These are phyloP conservation scores for Herpetomonas samuelpessoai DNA, from an alignment of 208 protist species.

Conservation along the genomic window DNA sequence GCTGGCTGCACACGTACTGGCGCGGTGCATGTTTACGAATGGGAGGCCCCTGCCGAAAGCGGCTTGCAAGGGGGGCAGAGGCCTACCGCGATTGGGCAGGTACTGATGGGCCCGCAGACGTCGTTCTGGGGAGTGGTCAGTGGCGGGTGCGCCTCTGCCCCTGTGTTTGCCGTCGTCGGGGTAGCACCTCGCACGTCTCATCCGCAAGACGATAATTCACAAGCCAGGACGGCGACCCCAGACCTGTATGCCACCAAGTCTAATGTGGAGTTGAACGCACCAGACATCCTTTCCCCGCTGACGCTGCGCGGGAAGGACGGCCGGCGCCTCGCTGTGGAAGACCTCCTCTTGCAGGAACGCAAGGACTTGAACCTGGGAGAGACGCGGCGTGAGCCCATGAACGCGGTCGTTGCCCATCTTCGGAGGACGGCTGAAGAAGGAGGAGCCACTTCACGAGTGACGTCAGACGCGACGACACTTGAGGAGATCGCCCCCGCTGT, in stretches of 20 bases:
- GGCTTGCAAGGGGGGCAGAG: background rate
- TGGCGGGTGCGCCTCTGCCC: background rate
- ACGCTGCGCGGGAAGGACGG: conserved; percentile 12
- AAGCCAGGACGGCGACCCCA: too few species aligned
- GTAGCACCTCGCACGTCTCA: too few species aligned
- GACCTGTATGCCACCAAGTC: too few species aligned
- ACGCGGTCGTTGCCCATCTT: conserved; percentile 7
- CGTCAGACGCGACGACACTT: background rate
- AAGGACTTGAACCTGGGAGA: background rate
- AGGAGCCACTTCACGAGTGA: too few species aligned
- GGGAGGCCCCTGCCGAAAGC: background rate
- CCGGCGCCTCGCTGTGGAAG: background rate
- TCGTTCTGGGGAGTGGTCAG: conserved; percentile 2
- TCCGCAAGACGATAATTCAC: too few species aligned
- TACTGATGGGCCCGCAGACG: conserved; percentile 12
- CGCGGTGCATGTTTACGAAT: background rate
- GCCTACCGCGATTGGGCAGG: background rate
- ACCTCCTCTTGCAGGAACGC: background rate
- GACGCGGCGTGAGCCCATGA: conserved; percentile 8
- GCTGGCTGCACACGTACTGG: background rate
- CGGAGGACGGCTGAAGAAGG: too few species aligned
- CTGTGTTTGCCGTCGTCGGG: background rate
- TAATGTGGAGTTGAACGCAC: too few species aligned
- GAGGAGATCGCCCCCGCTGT: background rate
- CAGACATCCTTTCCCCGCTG: too few species aligned